Base-by-base conservation (phyloP, 2,329 filamentous ascomycete genomes). In the Elsinoe perseae region DNA sequence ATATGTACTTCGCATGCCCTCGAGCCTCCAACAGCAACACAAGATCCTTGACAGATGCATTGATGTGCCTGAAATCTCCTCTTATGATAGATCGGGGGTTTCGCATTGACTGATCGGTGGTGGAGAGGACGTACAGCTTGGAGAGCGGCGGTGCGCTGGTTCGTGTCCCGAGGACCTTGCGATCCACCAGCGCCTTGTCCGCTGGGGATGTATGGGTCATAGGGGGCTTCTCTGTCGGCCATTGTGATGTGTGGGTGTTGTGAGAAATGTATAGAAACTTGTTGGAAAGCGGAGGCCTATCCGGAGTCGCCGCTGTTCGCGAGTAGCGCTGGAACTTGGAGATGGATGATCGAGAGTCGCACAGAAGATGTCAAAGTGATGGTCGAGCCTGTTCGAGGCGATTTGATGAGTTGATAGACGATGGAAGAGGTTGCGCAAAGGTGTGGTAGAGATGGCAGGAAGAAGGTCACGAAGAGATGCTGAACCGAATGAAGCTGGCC, bases 191-290 rank as follows among this genome's bases (percentile, higher is more conserved):
- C 62, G 32, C 53, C 67, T 72, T 79, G 78, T 73, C 83, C 83
- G 70, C 81, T 82, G 69, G 89, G 89, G 42, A 63, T 91, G 76
- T 93, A 95, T 61, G 89, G 89, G 75, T 95, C 89, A 74, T 95
- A 95, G 64, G 88, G 88, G 65, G 78, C 75, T 68, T 82, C 76
- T 64, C 74, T 75, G 67, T 76, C 77, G 70, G 77, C 76, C 80
- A 82, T 82, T 66, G 66, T 73, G 60, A 42, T 42, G 34, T 44
- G 52, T 44, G 21, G 18, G 38, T 9, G 23, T 12, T 28, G 38
- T 30, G 34, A 43, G 21, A 54, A 53, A 20, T 20, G 14, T 34
- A 42, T 54, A 12, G 28, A 52, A 52, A 18, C n/a, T 48, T 25
- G 43, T 25, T 27, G 28, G 48, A 38, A 52, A 52, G 30, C 25